Percentiles rank a stretch among this genome's conserved stretches.
phyloP scores from a whole-genome alignment of 208 protist species.

The Leishmania guyanensis region DNA sequence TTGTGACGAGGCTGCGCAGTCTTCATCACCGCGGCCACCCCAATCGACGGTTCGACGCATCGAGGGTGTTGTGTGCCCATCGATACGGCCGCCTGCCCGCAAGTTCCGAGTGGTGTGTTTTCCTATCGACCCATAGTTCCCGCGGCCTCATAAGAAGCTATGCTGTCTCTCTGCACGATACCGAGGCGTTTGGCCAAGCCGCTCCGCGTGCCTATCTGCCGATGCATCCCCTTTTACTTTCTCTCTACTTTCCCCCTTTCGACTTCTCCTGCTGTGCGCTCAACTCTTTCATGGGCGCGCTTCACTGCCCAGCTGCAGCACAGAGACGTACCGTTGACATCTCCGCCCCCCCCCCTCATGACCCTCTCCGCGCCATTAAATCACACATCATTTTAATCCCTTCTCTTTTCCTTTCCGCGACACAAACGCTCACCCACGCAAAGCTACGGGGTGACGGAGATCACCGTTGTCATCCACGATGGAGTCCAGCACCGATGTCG shows the following conservation, averaged over 20 bases:
- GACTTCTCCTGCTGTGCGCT: not conserved
- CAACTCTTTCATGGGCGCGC: too few relatives aligned
- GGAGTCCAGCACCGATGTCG: conserved; percentile 15
- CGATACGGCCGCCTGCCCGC: not conserved
- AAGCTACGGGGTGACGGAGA: not conserved
- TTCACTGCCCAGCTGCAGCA: not conserved
- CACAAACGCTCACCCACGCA: not conserved
- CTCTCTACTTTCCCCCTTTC: not conserved
- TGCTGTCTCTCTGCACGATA: not conserved
- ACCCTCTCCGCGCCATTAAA: not conserved
- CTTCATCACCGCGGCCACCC: not conserved
- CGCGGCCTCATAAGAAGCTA: not conserved
- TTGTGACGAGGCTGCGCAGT: not conserved
- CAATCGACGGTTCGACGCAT: not conserved
- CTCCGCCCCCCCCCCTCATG: not conserved
- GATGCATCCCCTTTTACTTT: not conserved
- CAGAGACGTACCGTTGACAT: not conserved
- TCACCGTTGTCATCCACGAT: not conserved
- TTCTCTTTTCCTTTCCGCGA: not conserved
- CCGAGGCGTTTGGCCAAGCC: too few relatives aligned
- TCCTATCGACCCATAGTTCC: too few relatives aligned
- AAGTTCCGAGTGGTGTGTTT: not conserved
- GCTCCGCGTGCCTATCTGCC: not conserved
- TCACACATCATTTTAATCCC: too few relatives aligned
- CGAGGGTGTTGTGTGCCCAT: not conserved